Evolutionary conservation across 306 rosid genomes (phyloP), one percentile per base, ranked within the genome.

Genomic region (Malus orientalis): DNA sequence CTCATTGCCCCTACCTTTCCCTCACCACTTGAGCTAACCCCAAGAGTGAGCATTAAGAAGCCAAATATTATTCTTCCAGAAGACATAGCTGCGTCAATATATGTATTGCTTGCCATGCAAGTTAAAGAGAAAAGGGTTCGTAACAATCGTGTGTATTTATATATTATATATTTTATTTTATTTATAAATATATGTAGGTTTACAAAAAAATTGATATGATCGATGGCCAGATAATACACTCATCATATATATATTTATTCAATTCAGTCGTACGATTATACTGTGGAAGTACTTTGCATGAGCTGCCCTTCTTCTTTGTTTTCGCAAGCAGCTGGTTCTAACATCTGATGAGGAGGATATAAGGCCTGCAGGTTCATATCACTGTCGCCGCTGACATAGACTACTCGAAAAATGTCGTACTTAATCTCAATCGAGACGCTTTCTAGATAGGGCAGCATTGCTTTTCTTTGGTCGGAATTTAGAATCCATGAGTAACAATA

Each of bases 401-500:
- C 86, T 3, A 89, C 98, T 53, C 87, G 69, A 68, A 85, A 91
- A 55, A 93, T 71, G 74, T 93, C 98, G 69, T 91, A 93, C 89
- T 93, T 93, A 20, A 88, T 42, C n/a, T 88, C 79, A 5, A 84
- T 81, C 2, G 90, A 74, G 58, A 85, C 85, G 25, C 82, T 82
- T 80, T 93, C 96, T 11, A 91, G 87, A 70, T 86, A 93, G 4
- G 95, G 88, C 66, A 86, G 74, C 86, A 86, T 82, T 61, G 88
- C 84, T 11, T 74, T 85, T 61, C 81, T 80, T 8, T 84, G 87
- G 60, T 91, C 86, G 0, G 85, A 81, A 49, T 70, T 84, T 53
- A 93, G 74, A 74, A 93, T 81, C 91, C 91, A 89, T 0, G 97
- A 85, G 85, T 93, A 93, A 69, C 89, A 93, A 51, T 74, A 76